A percentile compares a stretch with the other conserved stretches of the same genome.
These are phyloP conservation scores for Pogostemon cablin DNA, from an alignment of 257 asterid genomes.

Conservation along the genomic window DNA sequence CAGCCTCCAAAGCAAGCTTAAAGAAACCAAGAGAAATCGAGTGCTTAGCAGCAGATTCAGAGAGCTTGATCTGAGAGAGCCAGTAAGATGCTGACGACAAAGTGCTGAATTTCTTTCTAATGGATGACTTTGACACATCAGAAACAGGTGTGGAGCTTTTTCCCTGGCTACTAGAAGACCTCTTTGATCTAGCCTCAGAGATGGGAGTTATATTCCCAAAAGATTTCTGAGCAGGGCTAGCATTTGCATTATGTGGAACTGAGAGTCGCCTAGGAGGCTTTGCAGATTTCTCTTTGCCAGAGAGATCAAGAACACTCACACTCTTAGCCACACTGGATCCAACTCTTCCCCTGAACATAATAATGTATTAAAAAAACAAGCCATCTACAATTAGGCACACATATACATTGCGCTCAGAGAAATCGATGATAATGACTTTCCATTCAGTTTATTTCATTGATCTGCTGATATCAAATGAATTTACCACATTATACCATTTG, in stretches of 20 bases:
- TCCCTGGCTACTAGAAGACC: constrained; percentile 46
- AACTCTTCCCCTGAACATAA: constrained; percentile 51
- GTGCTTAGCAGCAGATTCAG: constrained; percentile 87
- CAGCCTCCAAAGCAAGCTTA: constrained; percentile 84
- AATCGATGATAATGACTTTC: neutral
- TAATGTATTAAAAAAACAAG: neutral
- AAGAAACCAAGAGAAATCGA: constrained; percentile 84
- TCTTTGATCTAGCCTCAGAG: constrained; percentile 68
- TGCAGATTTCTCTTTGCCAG: constrained; percentile 73
- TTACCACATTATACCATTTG: no score
- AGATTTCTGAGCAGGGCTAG: constrained; percentile 60
- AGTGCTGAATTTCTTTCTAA: constrained; percentile 57
- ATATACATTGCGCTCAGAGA: neutral
- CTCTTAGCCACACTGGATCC: constrained; percentile 73
- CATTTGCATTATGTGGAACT: constrained; percentile 67
- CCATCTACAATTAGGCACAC: no score
- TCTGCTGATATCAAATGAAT: neutral
- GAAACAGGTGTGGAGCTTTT: constrained; percentile 68
- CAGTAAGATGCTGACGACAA: constrained; percentile 82
- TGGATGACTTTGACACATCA: constrained; percentile 57
- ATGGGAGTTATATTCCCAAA: constrained; percentile 72
- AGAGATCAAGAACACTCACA: constrained; percentile 71
- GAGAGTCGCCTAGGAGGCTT: constrained; percentile 94
- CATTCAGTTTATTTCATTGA: neutral
- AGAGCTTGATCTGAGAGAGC: constrained; percentile 76